phyloP scores from a whole-genome alignment of 2,329 filamentous ascomycete species.

The Lasiodiplodia hormozganensis region DNA sequence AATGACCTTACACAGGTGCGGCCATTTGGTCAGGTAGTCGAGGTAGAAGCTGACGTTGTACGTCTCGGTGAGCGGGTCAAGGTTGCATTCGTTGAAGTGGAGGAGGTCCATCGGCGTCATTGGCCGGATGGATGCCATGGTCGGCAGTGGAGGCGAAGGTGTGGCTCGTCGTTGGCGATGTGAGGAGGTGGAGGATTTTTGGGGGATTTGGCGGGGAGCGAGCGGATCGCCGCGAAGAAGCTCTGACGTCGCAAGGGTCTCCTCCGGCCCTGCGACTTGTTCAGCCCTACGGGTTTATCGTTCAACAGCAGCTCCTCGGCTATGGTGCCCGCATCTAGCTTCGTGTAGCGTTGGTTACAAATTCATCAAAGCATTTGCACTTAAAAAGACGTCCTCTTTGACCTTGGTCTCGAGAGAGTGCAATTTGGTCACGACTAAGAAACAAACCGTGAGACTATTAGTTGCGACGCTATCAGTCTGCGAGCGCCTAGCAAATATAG shows the following conservation, averaged over 20 bases:
- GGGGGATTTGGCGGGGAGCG: constrained; percentile 28
- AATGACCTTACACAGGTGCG: constrained; percentile 89
- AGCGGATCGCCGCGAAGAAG: background rate
- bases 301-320: background rate
- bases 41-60: constrained; percentile 96
- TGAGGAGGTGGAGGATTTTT: constrained; percentile 18
- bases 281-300: constrained; percentile 8
- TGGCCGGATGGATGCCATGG: constrained; percentile 29
- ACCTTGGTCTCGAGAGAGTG: too few relatives aligned
- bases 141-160: background rate
- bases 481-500: background rate
- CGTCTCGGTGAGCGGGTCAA: constrained; percentile 96
- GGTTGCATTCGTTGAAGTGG: constrained; percentile 90
- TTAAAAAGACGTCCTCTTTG: background rate
- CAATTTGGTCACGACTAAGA: background rate
- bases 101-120: constrained; percentile 86
- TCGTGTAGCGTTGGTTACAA: background rate
- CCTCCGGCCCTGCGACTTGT: background rate
- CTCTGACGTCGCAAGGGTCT: constrained; percentile 18
- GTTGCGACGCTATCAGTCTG: background rate
- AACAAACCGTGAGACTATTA: background rate
- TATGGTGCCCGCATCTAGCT: background rate
- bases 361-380: background rate
- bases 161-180: background rate
- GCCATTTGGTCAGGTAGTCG: constrained; percentile 95